These are phyloP conservation scores for Echeveria elegans DNA, from an alignment of 164 flowering plant genomes.

Conservation along the genomic window DNA sequence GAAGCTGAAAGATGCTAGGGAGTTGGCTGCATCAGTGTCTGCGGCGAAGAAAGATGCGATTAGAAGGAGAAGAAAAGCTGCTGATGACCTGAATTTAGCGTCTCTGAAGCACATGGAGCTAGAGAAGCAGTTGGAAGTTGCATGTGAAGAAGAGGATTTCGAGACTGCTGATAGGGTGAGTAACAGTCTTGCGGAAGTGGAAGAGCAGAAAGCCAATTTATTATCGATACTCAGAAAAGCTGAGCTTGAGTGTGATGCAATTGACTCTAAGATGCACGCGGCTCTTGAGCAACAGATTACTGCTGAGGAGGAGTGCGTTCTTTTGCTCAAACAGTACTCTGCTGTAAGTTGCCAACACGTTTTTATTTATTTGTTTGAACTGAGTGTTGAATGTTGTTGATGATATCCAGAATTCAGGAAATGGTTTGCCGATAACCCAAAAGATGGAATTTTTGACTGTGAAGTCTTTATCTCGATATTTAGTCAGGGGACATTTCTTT, in stretches of 20 bases:
- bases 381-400: background rate
- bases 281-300: constrained; percentile 47
- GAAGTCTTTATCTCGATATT: background rate
- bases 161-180: constrained; percentile 70
- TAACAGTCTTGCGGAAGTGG: constrained; percentile 52
- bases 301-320: constrained; percentile 59
- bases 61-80: constrained; percentile 47
- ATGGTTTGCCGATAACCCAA: background rate
- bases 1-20: constrained; percentile 32
- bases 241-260: constrained; percentile 42
- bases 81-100: constrained; percentile 31
- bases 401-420: background rate
- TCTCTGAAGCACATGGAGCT: constrained; percentile 32
- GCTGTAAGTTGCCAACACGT: constrained; percentile 22
- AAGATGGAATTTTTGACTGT: background rate
- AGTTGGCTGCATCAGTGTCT: constrained; percentile 32
- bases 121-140: constrained; percentile 61
- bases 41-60: constrained; percentile 40
- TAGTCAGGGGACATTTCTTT: background rate
- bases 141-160: constrained; percentile 75
- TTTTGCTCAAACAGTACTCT: constrained; percentile 38
- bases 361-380: background rate
- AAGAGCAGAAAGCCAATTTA: constrained; percentile 33
- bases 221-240: constrained; percentile 36
- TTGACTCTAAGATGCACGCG: constrained; percentile 49